Evolutionary conservation across 371 early-diverging fungal genomes (phyloP), one percentile per base, ranked within the genome.

Genomic region (Zancudomyces culisetae): DNA sequence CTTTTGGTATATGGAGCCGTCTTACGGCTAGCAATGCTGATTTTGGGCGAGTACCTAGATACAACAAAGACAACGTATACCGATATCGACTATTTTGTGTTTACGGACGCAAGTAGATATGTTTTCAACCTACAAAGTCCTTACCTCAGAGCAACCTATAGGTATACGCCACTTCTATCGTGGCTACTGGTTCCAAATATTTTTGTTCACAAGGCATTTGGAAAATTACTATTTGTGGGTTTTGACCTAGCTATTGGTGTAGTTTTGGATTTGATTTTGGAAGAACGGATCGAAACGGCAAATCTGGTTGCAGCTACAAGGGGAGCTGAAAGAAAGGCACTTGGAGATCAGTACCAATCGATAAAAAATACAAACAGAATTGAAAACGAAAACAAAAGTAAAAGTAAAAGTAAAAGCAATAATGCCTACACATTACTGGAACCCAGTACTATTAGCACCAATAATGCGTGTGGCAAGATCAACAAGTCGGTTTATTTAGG

Each of bases 21-120:
- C 19, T 58, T 90, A 40, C 83, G 87, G 30, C 53, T 69, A 6
- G 57, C 70, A 27, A 67, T 92, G 49, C 73, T 89, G 18, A 39
- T 77, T 2, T 89, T 86, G 60, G 88, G 89, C 22, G 76, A 79
- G 54, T 82, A 78, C 74, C 89, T 90, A 61, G 93, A 93, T 59
- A 71, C 76, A 6, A 73, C 85, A 46, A 76, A 79, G 20, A 85
- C 92, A 26, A 90, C 90, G 58, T 95, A 90, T 67, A 95, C 98
- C 2, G 98, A 97, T 58, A 81, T 97, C 53, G 98, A 97, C 69
- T 97, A 97, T 68, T 62, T 72, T 23, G 98, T 97, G 43, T 95
- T 95, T 58, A 83, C 88, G 15, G 97, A 96, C 65, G 95, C 93
- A 0, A 86, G 94, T 6, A 70, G 76, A 13, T 80, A 72, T 62